Evolutionary conservation across 768 basidiomycete species (phyloP), one percentile per base, ranked within the genome.

Genomic region (Terana coerulea): DNA sequence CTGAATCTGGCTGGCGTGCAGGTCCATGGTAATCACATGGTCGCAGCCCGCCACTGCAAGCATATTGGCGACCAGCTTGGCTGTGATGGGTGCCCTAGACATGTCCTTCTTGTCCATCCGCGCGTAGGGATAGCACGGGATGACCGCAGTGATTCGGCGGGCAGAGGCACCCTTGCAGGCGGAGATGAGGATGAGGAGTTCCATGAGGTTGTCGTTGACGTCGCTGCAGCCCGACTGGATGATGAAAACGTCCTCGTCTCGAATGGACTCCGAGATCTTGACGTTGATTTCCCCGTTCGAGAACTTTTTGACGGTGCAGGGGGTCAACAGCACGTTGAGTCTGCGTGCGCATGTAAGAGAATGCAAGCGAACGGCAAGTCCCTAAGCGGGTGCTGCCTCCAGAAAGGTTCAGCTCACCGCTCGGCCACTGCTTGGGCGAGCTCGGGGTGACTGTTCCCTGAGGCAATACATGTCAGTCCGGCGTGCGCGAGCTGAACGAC

Each of bases 51-150:
- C 95, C 41, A 97, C 91, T 37, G 84, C 86, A 53, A 99, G 76
- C 95, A 98, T 98, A 69, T 97, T 98, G 21, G 95, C 95, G 42
- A 98, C 91, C 48, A 99, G 81, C 72, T 99, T 99, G 40, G 95
- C 94, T 4, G 95, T 98, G 68, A 99, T 99, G 22, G 97, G 95
- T 3, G 94, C 93, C 6, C 95, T 80, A 5, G 84, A 86, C 74
- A 90, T 91, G 75, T 99, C 93, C 77, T 98, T 99, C 73, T 97
- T 97, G 77, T 98, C 95, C 80, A 92, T 92, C 9, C 95, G 78
- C 1, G 95, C 89, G 63, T 98, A 98, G 1, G 95, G 95, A 71
- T 91, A 99, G 69, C 94, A 98, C 21, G 95, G 97, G 51, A 99
- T 93, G 64, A 98, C 92, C 26, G 95, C 97, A 14, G 95, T 98